A percentile compares a stretch with the other conserved stretches of the same genome.
Evolutionary conservation across 306 rosid genomes (phyloP).

Genomic region (Sechiopsis laciniata): DNA sequence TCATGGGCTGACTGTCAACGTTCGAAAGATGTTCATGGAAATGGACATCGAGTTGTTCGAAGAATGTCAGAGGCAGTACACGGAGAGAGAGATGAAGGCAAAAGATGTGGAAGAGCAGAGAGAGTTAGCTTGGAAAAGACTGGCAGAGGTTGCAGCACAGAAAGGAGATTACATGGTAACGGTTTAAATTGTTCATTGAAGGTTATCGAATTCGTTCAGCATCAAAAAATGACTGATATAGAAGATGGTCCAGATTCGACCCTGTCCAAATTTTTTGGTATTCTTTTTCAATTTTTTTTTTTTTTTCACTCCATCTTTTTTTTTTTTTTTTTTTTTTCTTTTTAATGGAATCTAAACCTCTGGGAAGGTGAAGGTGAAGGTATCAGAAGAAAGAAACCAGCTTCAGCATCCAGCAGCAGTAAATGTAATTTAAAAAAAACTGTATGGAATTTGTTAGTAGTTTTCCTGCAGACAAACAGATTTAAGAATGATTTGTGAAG

Average conservation of each 20-base stretch:
- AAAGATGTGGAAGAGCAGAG: slow-evolving; percentile 55
- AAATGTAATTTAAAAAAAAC: slow-evolving; percentile 21
- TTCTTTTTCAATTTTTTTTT: slow-evolving; percentile 8
- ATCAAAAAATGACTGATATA: background rate
- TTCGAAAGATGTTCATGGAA: slow-evolving; percentile 84
- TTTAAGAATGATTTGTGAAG: slow-evolving; percentile 27
- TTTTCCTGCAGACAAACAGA: slow-evolving; percentile 20
- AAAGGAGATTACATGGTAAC: slow-evolving; percentile 26
- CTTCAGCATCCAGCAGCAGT: slow-evolving; percentile 10
- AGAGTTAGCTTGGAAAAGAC: slow-evolving; percentile 68
- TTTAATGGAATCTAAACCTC: slow-evolving; percentile 3
- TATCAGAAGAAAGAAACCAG: slow-evolving; percentile 24
- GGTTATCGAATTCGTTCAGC: background rate
- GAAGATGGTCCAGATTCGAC: slow-evolving; percentile 19
- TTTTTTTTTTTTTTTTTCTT: background rate
- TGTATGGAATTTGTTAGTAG: slow-evolving; percentile 24
- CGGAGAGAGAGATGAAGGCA: slow-evolving; percentile 58
- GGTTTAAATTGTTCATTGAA: background rate
- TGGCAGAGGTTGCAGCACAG: slow-evolving; percentile 69
- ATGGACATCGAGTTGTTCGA: slow-evolving; percentile 87
- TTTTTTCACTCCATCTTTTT: background rate
- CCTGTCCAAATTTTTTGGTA: slow-evolving; percentile 20
- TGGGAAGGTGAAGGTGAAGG: slow-evolving; percentile 21
- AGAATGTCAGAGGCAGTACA: slow-evolving; percentile 66
- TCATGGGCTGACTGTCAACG: slow-evolving; percentile 74